These are phyloP conservation scores for Aspergillus sp. DNA, from an alignment of 2,329 filamentous ascomycete genomes.

Conservation along the genomic window DNA sequence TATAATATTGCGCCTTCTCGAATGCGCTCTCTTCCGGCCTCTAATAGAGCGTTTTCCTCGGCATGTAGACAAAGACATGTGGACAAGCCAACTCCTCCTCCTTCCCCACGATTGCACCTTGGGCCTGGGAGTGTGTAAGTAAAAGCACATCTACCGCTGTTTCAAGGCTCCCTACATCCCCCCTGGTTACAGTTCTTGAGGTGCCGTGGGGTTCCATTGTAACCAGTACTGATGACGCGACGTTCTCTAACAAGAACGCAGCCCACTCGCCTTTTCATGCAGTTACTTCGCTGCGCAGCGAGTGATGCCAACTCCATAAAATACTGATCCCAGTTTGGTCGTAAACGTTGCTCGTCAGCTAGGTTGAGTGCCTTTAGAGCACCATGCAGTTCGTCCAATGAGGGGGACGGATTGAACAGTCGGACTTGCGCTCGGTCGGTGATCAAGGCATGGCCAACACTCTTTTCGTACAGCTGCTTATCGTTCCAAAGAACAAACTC, in stretches of 20 bases:
- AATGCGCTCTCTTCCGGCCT: slow-evolving; percentile 89
- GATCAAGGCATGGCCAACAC: slow-evolving; percentile 69
- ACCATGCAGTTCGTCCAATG: slow-evolving; percentile 68
- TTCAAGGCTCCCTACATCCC: slow-evolving; percentile 59
- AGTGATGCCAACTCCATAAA: slow-evolving; percentile 97
- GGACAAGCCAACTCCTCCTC: slow-evolving; percentile 69
- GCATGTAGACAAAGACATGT: slow-evolving; percentile 97
- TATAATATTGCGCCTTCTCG: slow-evolving; percentile 80
- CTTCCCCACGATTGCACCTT: slow-evolving; percentile 76
- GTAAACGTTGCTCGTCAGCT: slow-evolving; percentile 72
- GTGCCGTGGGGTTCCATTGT: slow-evolving; percentile 94
- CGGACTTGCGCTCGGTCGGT: slow-evolving; percentile 80
- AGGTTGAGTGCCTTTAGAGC: slow-evolving; percentile 75
- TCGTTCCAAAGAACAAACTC: slow-evolving; percentile 67
- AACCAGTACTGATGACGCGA: slow-evolving; percentile 90
- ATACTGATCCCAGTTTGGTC: slow-evolving; percentile 93
- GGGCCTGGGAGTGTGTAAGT: slow-evolving; percentile 41
- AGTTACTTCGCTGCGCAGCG: slow-evolving; percentile 87
- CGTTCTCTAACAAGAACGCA: slow-evolving; percentile 86
- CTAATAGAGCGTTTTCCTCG: slow-evolving; percentile 93
- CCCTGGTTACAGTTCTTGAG: slow-evolving; percentile 89
- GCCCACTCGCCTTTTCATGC: slow-evolving; percentile 96
- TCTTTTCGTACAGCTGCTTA: slow-evolving; percentile 67
- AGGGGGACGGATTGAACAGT: slow-evolving; percentile 79
- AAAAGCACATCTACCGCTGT: background rate